Conservation (phyloP, 192 early-diverging fungal genomes). For the Anaeromyces robustus region DNA sequence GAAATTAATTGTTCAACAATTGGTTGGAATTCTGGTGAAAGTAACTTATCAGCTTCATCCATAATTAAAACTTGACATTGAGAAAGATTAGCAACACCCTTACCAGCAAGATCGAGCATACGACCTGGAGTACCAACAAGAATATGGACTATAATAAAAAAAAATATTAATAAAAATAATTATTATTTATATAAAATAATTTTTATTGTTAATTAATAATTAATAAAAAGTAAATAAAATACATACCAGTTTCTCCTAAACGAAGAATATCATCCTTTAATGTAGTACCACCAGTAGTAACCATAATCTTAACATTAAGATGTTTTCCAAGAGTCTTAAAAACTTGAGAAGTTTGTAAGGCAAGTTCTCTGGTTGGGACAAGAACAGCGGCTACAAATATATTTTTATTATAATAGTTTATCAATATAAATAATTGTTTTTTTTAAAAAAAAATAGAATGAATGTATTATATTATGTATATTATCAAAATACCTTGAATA, state of each 20-base stretch:
- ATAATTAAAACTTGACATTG: constrained; percentile 85
- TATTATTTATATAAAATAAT: too few species aligned
- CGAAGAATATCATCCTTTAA: constrained; percentile 98
- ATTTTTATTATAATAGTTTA: neutral
- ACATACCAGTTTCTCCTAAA: constrained; percentile 55
- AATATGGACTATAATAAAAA: constrained; percentile 55
- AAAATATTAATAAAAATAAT: constrained; percentile 5
- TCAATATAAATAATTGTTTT: neutral
- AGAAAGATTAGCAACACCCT: constrained; percentile 81
- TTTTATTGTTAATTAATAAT: too few species aligned
- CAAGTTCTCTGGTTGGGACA: constrained; percentile 93
- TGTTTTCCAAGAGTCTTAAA: constrained; percentile 96
- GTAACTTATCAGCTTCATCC: constrained; percentile 98
- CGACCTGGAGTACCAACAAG: constrained; percentile 95
- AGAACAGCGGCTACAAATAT: constrained; percentile 53
- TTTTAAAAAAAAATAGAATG: neutral
- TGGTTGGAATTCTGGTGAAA: constrained; percentile 88
- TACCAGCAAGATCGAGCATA: constrained; percentile 89
- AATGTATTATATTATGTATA: neutral
- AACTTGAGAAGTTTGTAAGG: constrained; percentile 98
- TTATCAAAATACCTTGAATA: constrained; percentile 47
- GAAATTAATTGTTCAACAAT: constrained; percentile 93
- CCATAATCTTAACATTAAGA: constrained; percentile 92
- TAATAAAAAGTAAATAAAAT: neutral
- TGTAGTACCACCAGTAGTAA: constrained; percentile 94